phyloP scores from a whole-genome alignment of 1,139 yeast genomes.

The Kodamaea suecica region DNA sequence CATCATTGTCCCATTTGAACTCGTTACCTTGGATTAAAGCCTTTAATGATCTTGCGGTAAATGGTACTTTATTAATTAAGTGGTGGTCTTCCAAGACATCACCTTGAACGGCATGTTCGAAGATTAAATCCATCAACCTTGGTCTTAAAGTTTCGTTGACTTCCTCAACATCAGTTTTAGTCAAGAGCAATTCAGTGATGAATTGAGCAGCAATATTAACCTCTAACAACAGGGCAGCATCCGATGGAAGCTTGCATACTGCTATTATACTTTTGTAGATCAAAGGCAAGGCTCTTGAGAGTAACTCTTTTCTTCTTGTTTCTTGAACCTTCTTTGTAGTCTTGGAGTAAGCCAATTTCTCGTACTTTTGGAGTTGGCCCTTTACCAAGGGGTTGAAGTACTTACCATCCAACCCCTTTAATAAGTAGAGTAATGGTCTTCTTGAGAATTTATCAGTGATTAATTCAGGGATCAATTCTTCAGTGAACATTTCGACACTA shows the following conservation, averaged over 20 bases:
- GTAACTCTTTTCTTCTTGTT: constrained; percentile 69
- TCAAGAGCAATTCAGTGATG: constrained; percentile 67
- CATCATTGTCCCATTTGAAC: constrained; percentile 62
- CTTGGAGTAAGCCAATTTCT: constrained; percentile 59
- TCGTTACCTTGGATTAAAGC: constrained; percentile 72
- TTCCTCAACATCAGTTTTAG: constrained; percentile 44
- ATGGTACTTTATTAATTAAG: constrained; percentile 63
- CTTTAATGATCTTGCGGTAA: constrained; percentile 73
- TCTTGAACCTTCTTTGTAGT: constrained; percentile 86
- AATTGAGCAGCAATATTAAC: constrained; percentile 85
- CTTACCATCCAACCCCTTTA: constrained; percentile 77
- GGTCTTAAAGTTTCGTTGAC: constrained; percentile 35
- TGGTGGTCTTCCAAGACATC: constrained; percentile 69
- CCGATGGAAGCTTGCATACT: constrained; percentile 5
- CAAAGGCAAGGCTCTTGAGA: constrained; percentile 62
- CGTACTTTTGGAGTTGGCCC: constrained; percentile 57
- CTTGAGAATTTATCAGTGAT: constrained; percentile 76
- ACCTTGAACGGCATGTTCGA: constrained; percentile 58
- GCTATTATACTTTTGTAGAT: constrained; percentile 46
- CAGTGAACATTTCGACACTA: constrained; percentile 52
- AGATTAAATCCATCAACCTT: constrained; percentile 52
- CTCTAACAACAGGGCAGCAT: constrained; percentile 38
- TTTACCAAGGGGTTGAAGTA: constrained; percentile 73
- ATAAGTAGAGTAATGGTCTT: constrained; percentile 80
- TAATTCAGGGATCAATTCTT: constrained; percentile 55